Evolutionary conservation across 78 protist species (phyloP).

Genomic region (Dictyostelium purpureum): DNA sequence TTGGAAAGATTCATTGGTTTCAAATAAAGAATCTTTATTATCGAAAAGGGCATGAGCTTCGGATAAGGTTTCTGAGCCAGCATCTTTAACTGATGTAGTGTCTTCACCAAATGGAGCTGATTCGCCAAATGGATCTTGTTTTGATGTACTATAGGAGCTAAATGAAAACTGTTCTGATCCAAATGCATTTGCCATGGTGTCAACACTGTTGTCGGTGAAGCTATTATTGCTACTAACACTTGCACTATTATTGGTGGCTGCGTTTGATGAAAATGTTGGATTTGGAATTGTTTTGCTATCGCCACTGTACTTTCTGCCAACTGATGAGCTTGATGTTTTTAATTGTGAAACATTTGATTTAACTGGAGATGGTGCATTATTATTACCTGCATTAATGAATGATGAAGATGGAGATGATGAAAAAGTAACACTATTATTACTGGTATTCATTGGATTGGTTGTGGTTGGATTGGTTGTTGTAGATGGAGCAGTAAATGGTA

Average conservation of each 20-base stretch:
- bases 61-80: slow-evolving; percentile 43
- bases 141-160: neutral
- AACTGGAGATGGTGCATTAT: neutral
- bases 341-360: neutral
- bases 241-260: no score
- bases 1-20: slow-evolving; percentile 5
- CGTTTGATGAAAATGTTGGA: no score
- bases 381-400: neutral
- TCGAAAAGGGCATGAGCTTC: slow-evolving; percentile 21
- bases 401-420: neutral
- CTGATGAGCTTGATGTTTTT: slow-evolving; percentile 5
- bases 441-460: neutral
- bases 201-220: neutral
- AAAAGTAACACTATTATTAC: slow-evolving; percentile 1
- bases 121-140: slow-evolving; percentile 39
- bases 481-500: neutral
- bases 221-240: slow-evolving; percentile 1
- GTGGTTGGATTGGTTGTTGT: neutral
- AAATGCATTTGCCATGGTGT: neutral
- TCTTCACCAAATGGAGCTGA: slow-evolving; percentile 37
- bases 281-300: neutral
- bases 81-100: slow-evolving; percentile 22
- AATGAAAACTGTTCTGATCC: slow-evolving; percentile 11
- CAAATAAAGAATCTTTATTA: slow-evolving; percentile 28
- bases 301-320: neutral